These are phyloP conservation scores for Lactuca saligna DNA, from an alignment of 129 eudicot genomes.

Conservation along the genomic window DNA sequence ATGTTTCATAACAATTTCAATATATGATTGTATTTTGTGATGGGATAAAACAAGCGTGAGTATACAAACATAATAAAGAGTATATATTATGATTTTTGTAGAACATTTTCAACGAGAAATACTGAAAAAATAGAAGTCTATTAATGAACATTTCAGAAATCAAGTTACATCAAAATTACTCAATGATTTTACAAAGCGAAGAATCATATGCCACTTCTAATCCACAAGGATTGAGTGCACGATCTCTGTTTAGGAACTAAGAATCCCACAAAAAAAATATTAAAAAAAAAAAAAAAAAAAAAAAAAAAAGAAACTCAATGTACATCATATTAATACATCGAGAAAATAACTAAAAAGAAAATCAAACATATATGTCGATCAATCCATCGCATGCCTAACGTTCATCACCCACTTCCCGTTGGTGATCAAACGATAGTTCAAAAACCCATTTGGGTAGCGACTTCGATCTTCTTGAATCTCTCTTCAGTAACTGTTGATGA, in stretches of 20 bases:
- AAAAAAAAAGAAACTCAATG: constrained; percentile 14
- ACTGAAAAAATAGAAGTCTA: background rate
- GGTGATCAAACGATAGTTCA: constrained; percentile 63
- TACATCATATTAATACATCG: constrained; percentile 25
- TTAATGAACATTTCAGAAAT: constrained; percentile 30
- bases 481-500: constrained; percentile 34
- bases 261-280: constrained; percentile 14
- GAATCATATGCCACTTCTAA: constrained; percentile 66
- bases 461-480: constrained; percentile 58
- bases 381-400: constrained; percentile 32
- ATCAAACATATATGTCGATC: constrained; percentile 16
- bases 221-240: constrained; percentile 93
- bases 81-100: too few species aligned
- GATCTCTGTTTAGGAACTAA: constrained; percentile 28
- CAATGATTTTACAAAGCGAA: constrained; percentile 33
- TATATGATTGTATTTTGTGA: too few species aligned
- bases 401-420: constrained; percentile 60
- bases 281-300: constrained; percentile 6
- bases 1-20: too few species aligned
- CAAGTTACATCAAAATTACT: constrained; percentile 30
- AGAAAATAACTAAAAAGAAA: constrained; percentile 18
- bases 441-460: constrained; percentile 90
- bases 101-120: background rate
- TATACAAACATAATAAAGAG: too few species aligned
- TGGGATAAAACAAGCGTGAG: too few species aligned